Evolutionary conservation across 2,329 filamentous ascomycete species (phyloP), one percentile per base, ranked within the genome.

Genomic region (Exophiala phaeomuriformis): DNA sequence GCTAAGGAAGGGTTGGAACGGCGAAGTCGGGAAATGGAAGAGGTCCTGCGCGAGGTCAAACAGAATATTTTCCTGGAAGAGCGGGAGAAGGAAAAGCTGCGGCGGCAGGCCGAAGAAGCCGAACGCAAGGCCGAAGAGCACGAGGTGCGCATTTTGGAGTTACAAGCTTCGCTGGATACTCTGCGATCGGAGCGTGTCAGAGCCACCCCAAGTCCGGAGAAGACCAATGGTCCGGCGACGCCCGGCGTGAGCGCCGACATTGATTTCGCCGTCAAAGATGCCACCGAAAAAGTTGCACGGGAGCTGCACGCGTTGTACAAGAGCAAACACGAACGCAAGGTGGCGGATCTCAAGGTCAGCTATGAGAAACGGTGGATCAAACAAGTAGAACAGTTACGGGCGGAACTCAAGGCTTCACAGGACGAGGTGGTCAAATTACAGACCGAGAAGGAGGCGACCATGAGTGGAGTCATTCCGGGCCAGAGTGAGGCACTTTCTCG

Each of bases 291-390:
- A 61, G 90, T 97, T 39, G 90, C 91, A n/a, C 81, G 89, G 31
- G 93, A 98, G 67, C 78, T 98, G 39, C 93, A 98, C 68, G 79
- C 85, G 0, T 78, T 95, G 7, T 98, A 98, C 79, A 97, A 96
- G 74, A 84, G 86, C 67, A 98, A 98, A 73, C 93, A 98, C 68
- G 91, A 97, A 74, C 88, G 85, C 58, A 98, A 98, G 75, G 91
- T 97, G 42, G 81, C 88, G 1, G 91, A 90, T 3, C 77, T 98
- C 60, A 97, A 84, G 67, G 82, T 83, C 64, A 81, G 78, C 65
- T 84, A 97, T 72, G 89, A 96, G 69, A 80, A 81, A 44, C 84
- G 91, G 51, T 93, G 89, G 81, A 89, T 95, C 71, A 94, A 94
- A 77, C 88, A 86, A 65, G 81, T 91, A 52, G 81, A 81, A 50